Conservation (phyloP, 2,329 filamentous ascomycete genomes). For the Akanthomyces lecanii region DNA sequence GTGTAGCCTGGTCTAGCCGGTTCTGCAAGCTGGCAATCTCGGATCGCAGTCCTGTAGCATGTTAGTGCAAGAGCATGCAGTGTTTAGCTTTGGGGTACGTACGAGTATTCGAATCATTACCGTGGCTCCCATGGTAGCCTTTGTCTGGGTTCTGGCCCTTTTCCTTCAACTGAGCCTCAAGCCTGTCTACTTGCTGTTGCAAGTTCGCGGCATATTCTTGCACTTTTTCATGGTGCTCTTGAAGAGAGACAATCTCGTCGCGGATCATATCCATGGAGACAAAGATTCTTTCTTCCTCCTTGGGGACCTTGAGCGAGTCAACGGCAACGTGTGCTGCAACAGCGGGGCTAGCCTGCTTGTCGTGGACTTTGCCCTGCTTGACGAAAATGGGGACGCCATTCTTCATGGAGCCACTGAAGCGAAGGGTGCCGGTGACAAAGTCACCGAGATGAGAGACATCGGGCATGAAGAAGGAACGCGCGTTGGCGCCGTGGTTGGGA, state of each 20-base stretch:
- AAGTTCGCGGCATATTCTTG: constrained; percentile 51
- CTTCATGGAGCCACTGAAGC: constrained; percentile 46
- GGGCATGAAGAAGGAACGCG: constrained; percentile 51
- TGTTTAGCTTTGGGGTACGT: not conserved
- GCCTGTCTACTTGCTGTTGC: constrained; percentile 46
- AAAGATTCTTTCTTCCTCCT: constrained; percentile 55
- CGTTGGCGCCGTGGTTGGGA: constrained; percentile 38
- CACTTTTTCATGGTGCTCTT: constrained; percentile 53
- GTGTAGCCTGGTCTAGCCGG: constrained; percentile 58
- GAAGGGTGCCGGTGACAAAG: constrained; percentile 52
- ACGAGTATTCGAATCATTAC: constrained; percentile 5
- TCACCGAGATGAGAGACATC: constrained; percentile 53
- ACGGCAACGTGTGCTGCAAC: constrained; percentile 42
- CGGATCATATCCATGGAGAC: constrained; percentile 60
- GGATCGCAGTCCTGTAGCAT: constrained; percentile 49
- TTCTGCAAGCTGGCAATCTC: constrained; percentile 57
- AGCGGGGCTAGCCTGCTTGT: constrained; percentile 34
- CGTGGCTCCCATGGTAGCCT: not conserved
- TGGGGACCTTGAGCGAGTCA: constrained; percentile 46
- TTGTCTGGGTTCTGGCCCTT: constrained; percentile 26
- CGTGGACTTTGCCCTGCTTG: constrained; percentile 49
- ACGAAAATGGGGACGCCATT: constrained; percentile 55
- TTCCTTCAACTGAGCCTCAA: constrained; percentile 46
- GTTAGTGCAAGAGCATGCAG: constrained; percentile 15
- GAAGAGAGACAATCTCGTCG: constrained; percentile 51